phyloP scores from a whole-genome alignment of 306 rosid species.

The Arachis hypogaea region DNA sequence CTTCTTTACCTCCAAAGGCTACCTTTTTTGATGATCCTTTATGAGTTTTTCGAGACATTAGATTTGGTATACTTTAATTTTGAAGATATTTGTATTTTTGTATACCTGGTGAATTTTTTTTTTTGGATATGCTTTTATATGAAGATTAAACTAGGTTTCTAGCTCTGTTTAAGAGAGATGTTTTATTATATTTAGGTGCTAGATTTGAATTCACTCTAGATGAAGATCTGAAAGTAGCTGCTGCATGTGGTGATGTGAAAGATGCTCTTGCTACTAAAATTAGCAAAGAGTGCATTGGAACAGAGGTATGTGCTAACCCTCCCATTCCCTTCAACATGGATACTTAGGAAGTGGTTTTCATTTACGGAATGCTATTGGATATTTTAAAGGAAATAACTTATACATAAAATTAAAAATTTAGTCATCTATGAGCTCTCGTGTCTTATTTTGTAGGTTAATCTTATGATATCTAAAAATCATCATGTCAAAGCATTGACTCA shows the following conservation, averaged over 20 bases:
- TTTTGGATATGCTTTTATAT: background rate
- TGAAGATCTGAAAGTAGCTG: slow-evolving; percentile 85
- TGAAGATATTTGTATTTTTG: background rate
- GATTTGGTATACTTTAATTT: slow-evolving; percentile 63
- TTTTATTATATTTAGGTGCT: slow-evolving; percentile 63
- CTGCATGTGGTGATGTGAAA: slow-evolving; percentile 80
- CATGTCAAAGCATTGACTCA: slow-evolving; percentile 81
- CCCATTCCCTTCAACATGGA: slow-evolving; percentile 29
- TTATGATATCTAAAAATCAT: slow-evolving; percentile 82
- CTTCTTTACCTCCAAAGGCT: slow-evolving; percentile 81
- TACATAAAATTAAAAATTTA: background rate
- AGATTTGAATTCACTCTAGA: slow-evolving; percentile 77
- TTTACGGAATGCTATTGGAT: slow-evolving; percentile 17
- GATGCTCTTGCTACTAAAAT: slow-evolving; percentile 83
- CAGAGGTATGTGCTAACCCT: slow-evolving; percentile 59
- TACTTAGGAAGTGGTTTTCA: slow-evolving; percentile 21
- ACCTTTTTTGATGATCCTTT: slow-evolving; percentile 96
- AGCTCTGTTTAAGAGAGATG: slow-evolving; percentile 26
- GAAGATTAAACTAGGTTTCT: slow-evolving; percentile 15
- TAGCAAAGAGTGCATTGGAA: slow-evolving; percentile 89
- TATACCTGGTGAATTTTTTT: slow-evolving; percentile 19
- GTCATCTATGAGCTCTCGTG: slow-evolving; percentile 7
- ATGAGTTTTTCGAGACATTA: slow-evolving; percentile 91
- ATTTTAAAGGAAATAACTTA: slow-evolving; percentile 16
- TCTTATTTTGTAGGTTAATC: slow-evolving; percentile 63